Conservation (phyloP, 179 eudicot genomes). For the Amaranthus tricolor region DNA sequence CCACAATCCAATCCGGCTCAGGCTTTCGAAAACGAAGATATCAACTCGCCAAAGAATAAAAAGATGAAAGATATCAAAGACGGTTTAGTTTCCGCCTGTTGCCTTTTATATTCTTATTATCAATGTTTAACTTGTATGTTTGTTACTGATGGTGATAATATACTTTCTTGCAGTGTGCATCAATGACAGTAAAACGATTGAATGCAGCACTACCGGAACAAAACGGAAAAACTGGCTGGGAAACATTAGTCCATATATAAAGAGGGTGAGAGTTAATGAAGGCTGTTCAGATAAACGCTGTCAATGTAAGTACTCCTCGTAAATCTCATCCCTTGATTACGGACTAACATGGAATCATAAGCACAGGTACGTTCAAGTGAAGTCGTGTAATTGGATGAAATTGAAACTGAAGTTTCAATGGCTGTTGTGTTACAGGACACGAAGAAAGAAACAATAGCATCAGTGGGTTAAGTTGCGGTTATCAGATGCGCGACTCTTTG, state of each 20-base stretch:
- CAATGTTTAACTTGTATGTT: background rate
- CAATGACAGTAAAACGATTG: background rate
- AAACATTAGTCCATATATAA: constrained; percentile 10
- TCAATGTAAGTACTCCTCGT: constrained; percentile 13
- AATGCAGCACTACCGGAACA: constrained; percentile 10
- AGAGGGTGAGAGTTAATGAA: constrained; percentile 21
- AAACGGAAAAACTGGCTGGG: constrained; percentile 28
- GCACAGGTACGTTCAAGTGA: background rate
- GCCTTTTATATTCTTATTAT: background rate
- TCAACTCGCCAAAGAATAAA: constrained; percentile 5
- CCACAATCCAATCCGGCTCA: background rate
- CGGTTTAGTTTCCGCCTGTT: constrained; percentile 6
- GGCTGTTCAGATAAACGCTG: constrained; percentile 5
- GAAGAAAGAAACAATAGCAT: constrained; percentile 10
- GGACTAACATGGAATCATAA: background rate
- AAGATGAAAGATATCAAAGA: constrained; percentile 20
- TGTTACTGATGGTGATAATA: background rate
- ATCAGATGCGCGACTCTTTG: constrained; percentile 7
- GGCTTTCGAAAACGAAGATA: constrained; percentile 6
- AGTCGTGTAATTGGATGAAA: background rate
- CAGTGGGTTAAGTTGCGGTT: constrained; percentile 16
- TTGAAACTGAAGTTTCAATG: background rate
- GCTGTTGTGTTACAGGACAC: constrained; percentile 19
- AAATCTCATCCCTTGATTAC: background rate
- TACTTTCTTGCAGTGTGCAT: constrained; percentile 15